Base-by-base conservation (phyloP, 108 stramenopile genomes). In the Stephanodiscus triporus region DNA sequence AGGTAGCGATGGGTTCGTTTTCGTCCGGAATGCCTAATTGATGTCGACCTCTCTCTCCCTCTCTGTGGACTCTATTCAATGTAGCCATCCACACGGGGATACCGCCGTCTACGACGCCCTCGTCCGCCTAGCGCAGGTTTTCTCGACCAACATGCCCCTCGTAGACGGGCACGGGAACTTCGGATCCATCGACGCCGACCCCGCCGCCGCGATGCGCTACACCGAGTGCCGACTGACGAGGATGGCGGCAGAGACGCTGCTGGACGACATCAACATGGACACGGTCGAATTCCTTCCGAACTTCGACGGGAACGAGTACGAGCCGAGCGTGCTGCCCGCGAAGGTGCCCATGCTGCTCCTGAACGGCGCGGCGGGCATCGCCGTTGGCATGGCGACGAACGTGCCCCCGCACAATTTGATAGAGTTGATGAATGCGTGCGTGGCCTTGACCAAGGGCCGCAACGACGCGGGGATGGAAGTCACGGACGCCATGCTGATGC, bases 161-260 rank as follows among this genome's bases (percentile, higher is more conserved):
- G 89, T 98, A 59, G 93, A 95, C 73, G 98, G 98, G 0, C 97
- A 97, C 78, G 98, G 98, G 13, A 98, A 98, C 72, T 98, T 98
- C 81, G 98, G 98, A 2, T 85, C 83, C 45, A 87, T 98, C 49
- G 98, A 98, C 82, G 90, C 88, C 65, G 98, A 98, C 87, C 98
- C 98, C 17, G 89, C 98, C 13, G 98, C 98, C 1, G 98, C 98
- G 14, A 98, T 98, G 98, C 85, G 98, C 22, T 98, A 98, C 85
- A 98, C 98, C 0, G 98, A 98, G 78, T 95, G 95, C 63, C 88
- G 89, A 42, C 73, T 98, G 19, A 91, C 95, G 26, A 56, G 27
- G 24, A 60, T 97, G 30, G 84, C 96, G 9, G 70, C 84, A 10
- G 89, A 92, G 56, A 83, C 95, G 4, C 61, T 98, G 19, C 63